Base-by-base conservation (phyloP, 148 eudicot genomes). In the Suaeda aralocaspica region DNA sequence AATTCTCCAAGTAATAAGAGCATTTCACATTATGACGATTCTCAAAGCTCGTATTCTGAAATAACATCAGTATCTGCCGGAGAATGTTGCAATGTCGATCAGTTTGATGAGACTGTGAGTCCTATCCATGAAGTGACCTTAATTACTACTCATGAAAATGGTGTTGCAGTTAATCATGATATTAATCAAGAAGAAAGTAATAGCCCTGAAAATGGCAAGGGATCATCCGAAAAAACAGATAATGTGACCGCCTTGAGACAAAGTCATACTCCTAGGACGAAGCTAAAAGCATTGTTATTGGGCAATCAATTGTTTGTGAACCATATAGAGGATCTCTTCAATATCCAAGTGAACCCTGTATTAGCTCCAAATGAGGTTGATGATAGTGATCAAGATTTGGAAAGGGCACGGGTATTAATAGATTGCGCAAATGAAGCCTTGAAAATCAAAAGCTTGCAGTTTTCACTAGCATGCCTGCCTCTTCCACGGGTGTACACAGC, bases 401-500 rank as follows among this genome's bases (percentile, higher is more conserved):
- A 62, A 16, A 78, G 72, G 57, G 31, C 71, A 19, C 73, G 70
- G 64, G 66, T 89, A 59, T 66, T 86, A 56, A 64, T 84, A 50
- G 97, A 89, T 63, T 83, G 80, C 72, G 92, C 92, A 36, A 79
- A 70, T 45, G 95, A 92, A 68, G 73, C 89, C 59, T 49, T 87
- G 75, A 74, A 82, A 58, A 78, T 44, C 21, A 80, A 72, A 74
- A 81, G 75, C 76, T 64, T 46, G 42, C 73, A 69, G 30, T 46
- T 34, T 15, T 45, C 55, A 29, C 69, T 39, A 57, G 12, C 56
- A 7, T 34, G n/a, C 34, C 24, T 66, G 73, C 91, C 85, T 36
- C 65, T 77, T 53, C 65, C 73, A 66, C 66, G 53, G 21, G 18
- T 26, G 13, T 22, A 65, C 53, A 36, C 67, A 19, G 71, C 15